Evolutionary conservation across 192 early-diverging fungal genomes (phyloP).

Genomic region (Backusella sp.): DNA sequence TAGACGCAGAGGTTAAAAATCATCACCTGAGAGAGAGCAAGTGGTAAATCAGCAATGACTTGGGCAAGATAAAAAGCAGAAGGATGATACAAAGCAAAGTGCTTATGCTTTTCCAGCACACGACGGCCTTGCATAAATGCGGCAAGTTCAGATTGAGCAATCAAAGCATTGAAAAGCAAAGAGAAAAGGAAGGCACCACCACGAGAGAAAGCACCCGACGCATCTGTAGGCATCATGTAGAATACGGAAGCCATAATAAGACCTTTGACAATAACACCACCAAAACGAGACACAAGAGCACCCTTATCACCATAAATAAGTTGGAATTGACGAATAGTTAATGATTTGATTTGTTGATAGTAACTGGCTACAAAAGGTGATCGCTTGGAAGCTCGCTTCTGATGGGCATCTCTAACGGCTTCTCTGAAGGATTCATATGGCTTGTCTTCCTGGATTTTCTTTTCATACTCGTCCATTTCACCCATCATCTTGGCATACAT

Average conservation of each 20-base stretch:
- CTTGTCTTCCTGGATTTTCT: conserved; percentile 26
- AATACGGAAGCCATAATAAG: conserved; percentile 72
- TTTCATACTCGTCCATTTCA: conserved; percentile 35
- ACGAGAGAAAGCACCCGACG: conserved; percentile 66
- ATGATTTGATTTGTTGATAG: conserved; percentile 45
- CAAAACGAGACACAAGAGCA: conserved; percentile 50
- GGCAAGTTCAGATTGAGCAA: conserved; percentile 65
- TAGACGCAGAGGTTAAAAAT: conserved; percentile 64
- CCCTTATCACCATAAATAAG: conserved; percentile 44
- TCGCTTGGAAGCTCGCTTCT: conserved; percentile 36
- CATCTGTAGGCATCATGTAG: conserved; percentile 53
- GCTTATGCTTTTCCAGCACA: conserved; percentile 71
- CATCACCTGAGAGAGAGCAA: conserved; percentile 49
- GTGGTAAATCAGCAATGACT: conserved; percentile 56
- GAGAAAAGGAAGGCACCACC: conserved; percentile 72
- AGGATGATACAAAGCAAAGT: conserved; percentile 66
- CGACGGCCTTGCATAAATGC: conserved; percentile 65
- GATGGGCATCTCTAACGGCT: conserved; percentile 56
- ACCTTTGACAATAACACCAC: conserved; percentile 56
- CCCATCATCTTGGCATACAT: conserved; percentile 30
- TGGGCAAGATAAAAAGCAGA: conserved; percentile 63
- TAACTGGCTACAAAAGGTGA: conserved; percentile 62
- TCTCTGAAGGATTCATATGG: conserved; percentile 40
- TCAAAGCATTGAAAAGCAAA: conserved; percentile 66
- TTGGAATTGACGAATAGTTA: conserved; percentile 52